Evolutionary conservation across 768 basidiomycete species (phyloP).

Genomic region (Rhodosporidiobolus sp.): DNA sequence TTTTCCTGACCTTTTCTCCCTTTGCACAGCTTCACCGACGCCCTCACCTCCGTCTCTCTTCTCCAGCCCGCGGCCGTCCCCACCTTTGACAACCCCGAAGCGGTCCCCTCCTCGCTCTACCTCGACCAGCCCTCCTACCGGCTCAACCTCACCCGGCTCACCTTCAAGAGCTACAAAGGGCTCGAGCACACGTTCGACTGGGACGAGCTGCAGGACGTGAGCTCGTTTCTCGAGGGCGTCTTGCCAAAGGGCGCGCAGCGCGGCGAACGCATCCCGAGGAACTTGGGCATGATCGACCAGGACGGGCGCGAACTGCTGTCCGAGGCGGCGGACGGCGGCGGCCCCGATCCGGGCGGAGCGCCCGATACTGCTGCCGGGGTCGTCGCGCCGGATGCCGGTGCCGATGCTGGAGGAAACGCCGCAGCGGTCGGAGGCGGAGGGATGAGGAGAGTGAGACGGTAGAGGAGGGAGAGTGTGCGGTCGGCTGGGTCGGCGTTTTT

Average conservation of each 20-base stretch:
- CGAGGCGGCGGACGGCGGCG: no score
- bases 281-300: not conserved
- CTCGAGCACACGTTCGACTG: constrained; percentile 16
- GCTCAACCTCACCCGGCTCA: constrained; percentile 11
- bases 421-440: no score
- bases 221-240: not conserved
- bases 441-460: no score
- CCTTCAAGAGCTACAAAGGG: constrained; percentile 10
- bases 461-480: no score
- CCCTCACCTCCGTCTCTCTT: constrained; percentile 6
- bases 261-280: not conserved
- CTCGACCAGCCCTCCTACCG: constrained; percentile 1
- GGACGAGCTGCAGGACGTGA: constrained; percentile 6
- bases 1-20: not conserved
- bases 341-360: no score
- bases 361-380: no score
- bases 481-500: no score
- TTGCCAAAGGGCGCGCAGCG: not conserved
- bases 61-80: constrained; percentile 7
- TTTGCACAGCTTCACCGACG: constrained; percentile 13
- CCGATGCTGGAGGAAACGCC: no score
- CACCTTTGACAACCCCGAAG: not conserved
- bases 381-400: no score
- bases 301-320: no score
- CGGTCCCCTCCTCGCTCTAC: not conserved